phyloP scores from a whole-genome alignment of 2,329 filamentous ascomycete species.

The Monosporascus ibericus region DNA sequence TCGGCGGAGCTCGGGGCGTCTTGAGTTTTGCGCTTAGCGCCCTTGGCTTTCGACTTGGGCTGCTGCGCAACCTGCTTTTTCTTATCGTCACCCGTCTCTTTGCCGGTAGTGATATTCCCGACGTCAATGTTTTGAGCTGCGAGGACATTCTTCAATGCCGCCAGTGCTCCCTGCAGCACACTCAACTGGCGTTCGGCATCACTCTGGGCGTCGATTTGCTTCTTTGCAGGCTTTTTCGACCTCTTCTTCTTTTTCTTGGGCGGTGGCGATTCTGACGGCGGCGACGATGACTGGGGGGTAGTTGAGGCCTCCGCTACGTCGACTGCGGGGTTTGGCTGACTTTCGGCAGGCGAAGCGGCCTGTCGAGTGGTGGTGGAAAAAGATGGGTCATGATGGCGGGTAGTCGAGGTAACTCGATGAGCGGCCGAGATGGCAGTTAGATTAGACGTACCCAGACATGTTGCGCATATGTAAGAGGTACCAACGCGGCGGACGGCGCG shows the following conservation, averaged over 20 bases:
- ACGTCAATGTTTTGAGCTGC: conserved; percentile 24
- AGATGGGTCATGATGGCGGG: conserved; percentile 11
- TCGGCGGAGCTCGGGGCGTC: no score
- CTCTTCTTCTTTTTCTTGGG: conserved; percentile 14
- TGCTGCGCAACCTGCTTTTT: background rate
- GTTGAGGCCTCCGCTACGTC: background rate
- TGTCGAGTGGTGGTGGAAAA: conserved; percentile 15
- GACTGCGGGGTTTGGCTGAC: background rate
- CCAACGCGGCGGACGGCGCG: conserved; percentile 20
- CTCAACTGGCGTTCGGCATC: conserved; percentile 22
- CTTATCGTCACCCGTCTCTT: background rate
- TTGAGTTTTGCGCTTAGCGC: background rate
- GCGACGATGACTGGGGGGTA: background rate
- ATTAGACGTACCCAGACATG: conserved; percentile 16
- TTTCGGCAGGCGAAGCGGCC: conserved; percentile 3
- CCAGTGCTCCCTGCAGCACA: conserved; percentile 30
- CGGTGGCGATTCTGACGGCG: conserved; percentile 2
- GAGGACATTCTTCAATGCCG: conserved; percentile 32
- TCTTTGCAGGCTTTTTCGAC: conserved; percentile 17
- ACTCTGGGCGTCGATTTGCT: conserved; percentile 2
- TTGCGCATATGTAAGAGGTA: conserved; percentile 21
- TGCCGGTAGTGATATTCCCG: conserved; percentile 3
- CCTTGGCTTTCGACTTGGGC: conserved; percentile 1
- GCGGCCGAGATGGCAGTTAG: background rate
- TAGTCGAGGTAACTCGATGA: conserved; percentile 8